Conservation (phyloP, 2,329 filamentous ascomycete genomes). For the Xylaria sp. region DNA sequence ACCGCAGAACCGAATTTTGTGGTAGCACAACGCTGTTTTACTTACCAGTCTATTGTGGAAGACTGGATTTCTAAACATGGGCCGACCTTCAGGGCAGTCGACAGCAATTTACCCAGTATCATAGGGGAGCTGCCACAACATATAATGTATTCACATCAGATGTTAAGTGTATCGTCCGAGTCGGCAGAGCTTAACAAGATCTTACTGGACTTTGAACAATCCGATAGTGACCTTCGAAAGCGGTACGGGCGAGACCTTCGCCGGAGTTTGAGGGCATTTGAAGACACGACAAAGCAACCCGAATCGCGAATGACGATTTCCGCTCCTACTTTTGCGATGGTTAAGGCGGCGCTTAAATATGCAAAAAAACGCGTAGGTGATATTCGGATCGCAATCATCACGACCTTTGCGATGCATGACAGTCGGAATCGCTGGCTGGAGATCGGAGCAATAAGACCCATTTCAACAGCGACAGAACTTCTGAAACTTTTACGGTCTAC, state of each 20-base stretch:
- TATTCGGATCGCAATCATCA: conserved; percentile 19
- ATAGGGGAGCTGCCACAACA: not conserved
- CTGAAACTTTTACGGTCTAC: conserved; percentile 59
- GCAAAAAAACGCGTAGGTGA: not conserved
- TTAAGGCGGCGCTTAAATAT: conserved; percentile 13
- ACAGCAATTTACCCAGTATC: not conserved
- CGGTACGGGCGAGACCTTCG: conserved; percentile 51
- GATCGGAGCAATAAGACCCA: conserved; percentile 57
- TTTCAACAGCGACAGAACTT: conserved; percentile 54
- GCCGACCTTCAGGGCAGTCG: not conserved
- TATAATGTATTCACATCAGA: not conserved
- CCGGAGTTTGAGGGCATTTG: conserved; percentile 36
- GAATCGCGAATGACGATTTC: not conserved
- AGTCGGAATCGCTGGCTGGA: conserved; percentile 54
- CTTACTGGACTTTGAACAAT: conserved; percentile 45
- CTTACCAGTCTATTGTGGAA: conserved; percentile 8
- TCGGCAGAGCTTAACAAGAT: conserved; percentile 47
- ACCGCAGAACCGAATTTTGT: not conserved
- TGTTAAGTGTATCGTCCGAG: not conserved
- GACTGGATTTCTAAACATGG: conserved; percentile 12
- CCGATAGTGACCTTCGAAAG: conserved; percentile 49
- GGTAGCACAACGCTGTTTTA: not conserved
- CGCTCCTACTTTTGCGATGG: not conserved
- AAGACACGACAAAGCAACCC: conserved; percentile 2
- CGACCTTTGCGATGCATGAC: conserved; percentile 31